Conservation (phyloP, 2,329 filamentous ascomycete species). For the Coniochaeta sp. region DNA sequence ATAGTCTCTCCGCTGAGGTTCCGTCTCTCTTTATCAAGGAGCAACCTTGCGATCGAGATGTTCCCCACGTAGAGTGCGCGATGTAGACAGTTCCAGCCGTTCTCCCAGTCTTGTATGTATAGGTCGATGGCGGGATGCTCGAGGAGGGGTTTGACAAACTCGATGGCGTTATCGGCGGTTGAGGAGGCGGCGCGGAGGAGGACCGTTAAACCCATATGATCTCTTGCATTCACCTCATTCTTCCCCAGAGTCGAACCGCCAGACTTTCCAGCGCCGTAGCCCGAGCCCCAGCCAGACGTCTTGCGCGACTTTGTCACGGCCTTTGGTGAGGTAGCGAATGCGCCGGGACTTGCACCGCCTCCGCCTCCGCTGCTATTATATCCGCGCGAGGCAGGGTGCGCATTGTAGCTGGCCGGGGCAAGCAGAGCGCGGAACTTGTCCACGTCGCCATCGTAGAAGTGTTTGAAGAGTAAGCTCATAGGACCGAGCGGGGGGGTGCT, state of each 20-base stretch:
- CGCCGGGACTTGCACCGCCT: conserved; percentile 23
- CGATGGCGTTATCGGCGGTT: conserved; percentile 56
- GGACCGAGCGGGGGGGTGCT: conserved; percentile 37
- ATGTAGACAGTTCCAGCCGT: conserved; percentile 92
- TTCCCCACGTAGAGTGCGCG: conserved; percentile 87
- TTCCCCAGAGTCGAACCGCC: conserved; percentile 34
- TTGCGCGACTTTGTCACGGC: conserved; percentile 42
- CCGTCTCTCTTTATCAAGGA: conserved; percentile 70
- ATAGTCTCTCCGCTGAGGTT: conserved; percentile 54
- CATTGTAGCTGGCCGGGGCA: conserved; percentile 58
- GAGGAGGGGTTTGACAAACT: conserved; percentile 72
- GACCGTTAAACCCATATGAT: conserved; percentile 73
- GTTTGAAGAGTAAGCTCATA: conserved; percentile 97
- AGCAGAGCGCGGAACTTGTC: conserved; percentile 87
- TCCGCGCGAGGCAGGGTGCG: conserved; percentile 40
- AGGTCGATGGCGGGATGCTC: conserved; percentile 79
- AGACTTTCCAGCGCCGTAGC: conserved; percentile 34
- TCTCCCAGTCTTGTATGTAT: conserved; percentile 81
- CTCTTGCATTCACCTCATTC: conserved; percentile 77
- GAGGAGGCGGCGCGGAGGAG: conserved; percentile 81
- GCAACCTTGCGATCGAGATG: conserved; percentile 72
- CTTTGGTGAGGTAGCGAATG: conserved; percentile 42
- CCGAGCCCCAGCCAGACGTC: conserved; percentile 40
- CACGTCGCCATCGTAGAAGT: conserved; percentile 96
- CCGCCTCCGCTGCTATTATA: conserved; percentile 32